Base-by-base conservation (phyloP, 495 filamentous ascomycete species). In the Parathielavia appendiculata region DNA sequence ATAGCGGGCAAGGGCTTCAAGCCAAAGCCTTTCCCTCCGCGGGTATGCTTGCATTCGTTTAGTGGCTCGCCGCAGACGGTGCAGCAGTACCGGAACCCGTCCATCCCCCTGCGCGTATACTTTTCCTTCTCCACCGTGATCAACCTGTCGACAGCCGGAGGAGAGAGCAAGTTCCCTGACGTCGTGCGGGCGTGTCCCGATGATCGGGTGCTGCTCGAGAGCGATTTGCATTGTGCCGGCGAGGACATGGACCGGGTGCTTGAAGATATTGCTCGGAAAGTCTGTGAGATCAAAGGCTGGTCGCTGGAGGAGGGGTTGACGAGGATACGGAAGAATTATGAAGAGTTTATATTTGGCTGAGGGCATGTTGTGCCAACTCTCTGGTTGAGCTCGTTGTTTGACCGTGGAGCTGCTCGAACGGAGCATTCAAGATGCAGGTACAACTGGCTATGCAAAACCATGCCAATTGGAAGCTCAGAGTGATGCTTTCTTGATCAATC, bases 31-130 rank as follows among this genome's bases (percentile, higher is more conserved):
- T 98, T 88, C 66, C 93, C 93, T 10, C 91, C 92, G 2, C 82
- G 92, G 35, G 86, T 97, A 63, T 98, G 93, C 66, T 79, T 98
- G 63, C 93, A 98, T 71, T 96, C 91, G 0, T 98, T 89, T 68
- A 91, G 89, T 35, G 95, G 91, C 0, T 81, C 88, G n/a, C 71
- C 81, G 20, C 85, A 93, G 40, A 79, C 83, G 26, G 65, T 96
- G 32, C 87, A 80, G 47, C 90, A 92, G 68, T 97, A 95, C 60
- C 71, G 91, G 58, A 75, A 87, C 61, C 84, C 82, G 2, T 79
- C 83, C 0, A 82, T 93, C 20, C 92, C 95, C 0, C 84, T 84
- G 4, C 78, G 85, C 38, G 77, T 97, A 10, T 98, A 83, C 67
- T 92, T 93, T 65, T 96, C 91, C 0, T 97, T 97, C 65, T 96